These are phyloP conservation scores for Elsinoe ampelina DNA, from an alignment of 2,329 filamentous ascomycete genomes.

Conservation along the genomic window DNA sequence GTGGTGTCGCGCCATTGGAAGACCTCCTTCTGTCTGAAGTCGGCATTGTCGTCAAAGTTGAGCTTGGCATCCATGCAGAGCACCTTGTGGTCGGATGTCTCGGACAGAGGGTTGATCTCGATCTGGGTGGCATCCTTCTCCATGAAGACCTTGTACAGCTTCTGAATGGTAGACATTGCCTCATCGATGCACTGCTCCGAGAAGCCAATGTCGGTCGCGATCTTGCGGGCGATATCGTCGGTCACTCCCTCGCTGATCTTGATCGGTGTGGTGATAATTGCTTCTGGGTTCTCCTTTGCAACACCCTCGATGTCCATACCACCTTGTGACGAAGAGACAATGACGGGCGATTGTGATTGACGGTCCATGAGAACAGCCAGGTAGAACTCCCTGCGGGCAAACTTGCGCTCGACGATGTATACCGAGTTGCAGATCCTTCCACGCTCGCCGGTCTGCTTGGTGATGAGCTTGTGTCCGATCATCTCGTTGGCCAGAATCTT, in stretches of 20 bases:
- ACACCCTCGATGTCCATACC: constrained; percentile 99
- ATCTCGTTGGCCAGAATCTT: constrained; percentile 98
- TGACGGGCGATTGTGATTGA: constrained; percentile 79
- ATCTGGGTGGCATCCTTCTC: constrained; percentile 99
- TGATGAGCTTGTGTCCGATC: constrained; percentile 99
- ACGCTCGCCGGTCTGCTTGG: constrained; percentile 93
- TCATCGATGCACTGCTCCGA: constrained; percentile 95
- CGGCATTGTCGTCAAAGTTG: constrained; percentile 96
- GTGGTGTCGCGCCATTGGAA: constrained; percentile 89
- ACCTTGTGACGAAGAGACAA: constrained; percentile 95
- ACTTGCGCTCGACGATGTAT: constrained; percentile 99
- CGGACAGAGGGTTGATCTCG: constrained; percentile 97
- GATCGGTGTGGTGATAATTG: constrained; percentile 87
- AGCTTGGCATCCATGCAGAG: constrained; percentile 99
- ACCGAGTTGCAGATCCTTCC: constrained; percentile 95
- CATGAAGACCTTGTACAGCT: constrained; percentile 97
- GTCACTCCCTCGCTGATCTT: constrained; percentile 93
- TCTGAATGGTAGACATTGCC: constrained; percentile 93
- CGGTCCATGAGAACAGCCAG: constrained; percentile 98
- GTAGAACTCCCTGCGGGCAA: constrained; percentile 97
- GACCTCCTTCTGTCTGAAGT: constrained; percentile 94
- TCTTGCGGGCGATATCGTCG: constrained; percentile 83
- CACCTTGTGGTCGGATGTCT: constrained; percentile 96
- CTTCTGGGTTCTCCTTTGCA: constrained; percentile 93
- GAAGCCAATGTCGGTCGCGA: constrained; percentile 89